Percentiles rank a stretch among this genome's conserved stretches.
These are phyloP conservation scores for Grosmannia penicillata DNA, from an alignment of 2,329 filamentous ascomycete genomes.

Conservation along the genomic window DNA sequence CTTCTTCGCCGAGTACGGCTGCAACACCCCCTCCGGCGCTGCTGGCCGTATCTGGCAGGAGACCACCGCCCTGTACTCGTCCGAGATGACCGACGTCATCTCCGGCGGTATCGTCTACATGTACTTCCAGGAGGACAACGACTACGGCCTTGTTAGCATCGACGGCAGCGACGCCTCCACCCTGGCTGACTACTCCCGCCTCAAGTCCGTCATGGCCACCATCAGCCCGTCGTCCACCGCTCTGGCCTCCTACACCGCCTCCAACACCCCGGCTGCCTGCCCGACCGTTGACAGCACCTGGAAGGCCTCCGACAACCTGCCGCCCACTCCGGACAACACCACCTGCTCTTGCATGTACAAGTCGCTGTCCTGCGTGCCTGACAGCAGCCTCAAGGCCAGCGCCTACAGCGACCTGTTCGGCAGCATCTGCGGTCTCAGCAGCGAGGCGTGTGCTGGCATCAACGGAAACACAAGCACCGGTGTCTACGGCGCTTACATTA, in stretches of 20 bases:
- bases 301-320: slow-evolving; percentile 57
- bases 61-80: slow-evolving; percentile 64
- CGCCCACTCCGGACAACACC: slow-evolving; percentile 62
- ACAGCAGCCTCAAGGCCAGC: slow-evolving; percentile 37
- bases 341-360: slow-evolving; percentile 80
- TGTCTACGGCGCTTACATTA: slow-evolving; percentile 62
- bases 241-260: slow-evolving; percentile 54
- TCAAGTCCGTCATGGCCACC: slow-evolving; percentile 55
- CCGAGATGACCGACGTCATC: slow-evolving; percentile 74
- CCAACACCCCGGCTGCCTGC: slow-evolving; percentile 58
- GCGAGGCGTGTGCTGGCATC: slow-evolving; percentile 51
- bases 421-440: slow-evolving; percentile 49
- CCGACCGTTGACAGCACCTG: slow-evolving; percentile 51
- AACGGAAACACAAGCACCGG: slow-evolving; percentile 50
- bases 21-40: slow-evolving; percentile 52
- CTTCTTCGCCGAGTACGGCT: slow-evolving; percentile 98
- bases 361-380: slow-evolving; percentile 56
- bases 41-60: slow-evolving; percentile 70
- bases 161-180: slow-evolving; percentile 42
- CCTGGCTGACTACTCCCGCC: slow-evolving; percentile 58
- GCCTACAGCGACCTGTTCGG: slow-evolving; percentile 57
- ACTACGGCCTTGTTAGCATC: slow-evolving; percentile 67
- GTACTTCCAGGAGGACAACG: slow-evolving; percentile 85
- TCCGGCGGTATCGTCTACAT: slow-evolving; percentile 98
- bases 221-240: slow-evolving; percentile 52